Base-by-base conservation (phyloP, 1,139 yeast genomes). In the Hyphopichia khmerensis region DNA sequence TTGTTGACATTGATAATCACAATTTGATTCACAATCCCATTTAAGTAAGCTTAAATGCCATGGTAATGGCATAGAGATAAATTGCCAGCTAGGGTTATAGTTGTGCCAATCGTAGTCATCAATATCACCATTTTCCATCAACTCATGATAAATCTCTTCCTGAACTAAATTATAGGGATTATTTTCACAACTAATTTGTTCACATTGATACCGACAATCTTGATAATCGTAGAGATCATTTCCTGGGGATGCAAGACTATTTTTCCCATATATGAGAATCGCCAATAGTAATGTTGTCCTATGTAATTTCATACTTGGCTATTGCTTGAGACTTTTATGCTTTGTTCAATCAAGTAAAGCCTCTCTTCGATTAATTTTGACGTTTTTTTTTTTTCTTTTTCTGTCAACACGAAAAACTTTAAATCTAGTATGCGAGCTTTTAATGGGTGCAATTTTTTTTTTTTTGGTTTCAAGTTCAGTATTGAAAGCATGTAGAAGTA, bases 1-100 rank as follows among this genome's bases (percentile, higher is more conserved):
- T 45, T 87, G 80, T 61, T 93, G 98, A 60, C 99, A 93, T 51
- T 81, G 85, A 63, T 93, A 93, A 63, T 93, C 98, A 64, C 99
- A 93, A 58, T 93, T 84, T 38, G 83, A 78, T 9, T 67, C 65
- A 60, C 98, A 91, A 44, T 80, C 79, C 99, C 99, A 93, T 3
- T 75, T 71, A 14, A 90, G 58, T 2, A 79, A 46, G 35, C 65
- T 61, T 40, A 86, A 64, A 44, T 73, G 62, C 14, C 58, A 46
- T 0, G 81, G 69, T 24, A 81, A 54, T 1, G 77, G 76, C 45
- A 64, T 53, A 13, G 53, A 42, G 15, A 55, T 61, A 46, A 75
- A 77, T 6, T 41, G 41, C 71, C 69, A 67, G 13, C 51, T 45
- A 21, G 67, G 71, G 27, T 64, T 58, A 48, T 66, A 55, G 41